A percentile compares a stretch with the other conserved stretches of the same genome.
These are phyloP conservation scores for Dendrobium huoshanense DNA, from an alignment of 106 monocot species.

Conservation along the genomic window DNA sequence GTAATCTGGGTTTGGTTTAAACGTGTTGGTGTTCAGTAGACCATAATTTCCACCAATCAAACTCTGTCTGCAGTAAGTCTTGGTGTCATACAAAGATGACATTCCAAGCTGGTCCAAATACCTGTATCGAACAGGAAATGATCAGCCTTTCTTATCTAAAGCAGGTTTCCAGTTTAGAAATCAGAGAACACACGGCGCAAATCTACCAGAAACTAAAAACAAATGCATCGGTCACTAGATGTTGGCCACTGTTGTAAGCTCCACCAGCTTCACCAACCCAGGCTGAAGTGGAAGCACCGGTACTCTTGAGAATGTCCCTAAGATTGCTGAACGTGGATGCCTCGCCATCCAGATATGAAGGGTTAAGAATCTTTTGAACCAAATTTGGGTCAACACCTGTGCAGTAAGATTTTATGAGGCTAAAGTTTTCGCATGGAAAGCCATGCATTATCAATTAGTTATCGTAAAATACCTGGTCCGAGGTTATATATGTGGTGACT, in stretches of 20 bases:
- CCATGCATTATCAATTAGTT: neutral
- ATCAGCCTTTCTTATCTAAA: neutral
- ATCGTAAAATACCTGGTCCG: conserved; percentile 50
- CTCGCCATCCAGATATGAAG: conserved; percentile 62
- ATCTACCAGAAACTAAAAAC: conserved; percentile 73
- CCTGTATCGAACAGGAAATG: conserved; percentile 19
- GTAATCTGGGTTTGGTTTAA: conserved; percentile 76
- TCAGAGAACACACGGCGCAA: neutral
- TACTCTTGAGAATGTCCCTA: conserved; percentile 32
- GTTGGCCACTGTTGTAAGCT: conserved; percentile 77
- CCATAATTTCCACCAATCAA: conserved; percentile 87
- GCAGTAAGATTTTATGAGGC: neutral
- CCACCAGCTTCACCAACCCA: conserved; percentile 93
- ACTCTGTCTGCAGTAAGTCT: conserved; percentile 68
- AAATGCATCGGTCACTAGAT: conserved; percentile 69
- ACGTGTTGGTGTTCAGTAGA: conserved; percentile 58
- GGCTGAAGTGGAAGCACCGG: conserved; percentile 38
- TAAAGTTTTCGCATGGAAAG: neutral
- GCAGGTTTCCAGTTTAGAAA: neutral
- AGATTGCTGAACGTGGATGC: conserved; percentile 52
- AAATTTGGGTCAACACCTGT: conserved; percentile 63
- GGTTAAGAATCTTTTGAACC: conserved; percentile 73
- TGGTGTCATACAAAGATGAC: conserved; percentile 67
- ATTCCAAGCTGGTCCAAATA: conserved; percentile 83
- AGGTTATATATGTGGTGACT: conserved; percentile 96